Percentiles rank a stretch among this genome's conserved stretches.
These are phyloP conservation scores for Picocystis sp. DNA, from an alignment of 163 green algal genomes.

Conservation along the genomic window DNA sequence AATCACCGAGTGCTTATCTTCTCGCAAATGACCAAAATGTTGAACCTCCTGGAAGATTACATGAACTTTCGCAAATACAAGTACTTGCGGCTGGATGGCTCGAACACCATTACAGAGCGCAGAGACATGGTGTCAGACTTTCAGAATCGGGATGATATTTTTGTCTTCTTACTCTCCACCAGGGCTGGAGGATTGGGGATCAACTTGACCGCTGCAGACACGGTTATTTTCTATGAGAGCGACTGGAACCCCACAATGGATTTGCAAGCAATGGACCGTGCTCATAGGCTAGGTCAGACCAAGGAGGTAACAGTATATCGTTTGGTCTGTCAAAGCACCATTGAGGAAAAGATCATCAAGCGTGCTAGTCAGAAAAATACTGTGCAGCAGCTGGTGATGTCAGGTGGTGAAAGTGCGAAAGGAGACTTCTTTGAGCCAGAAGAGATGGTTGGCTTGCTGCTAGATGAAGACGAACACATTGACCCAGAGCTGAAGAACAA, in stretches of 20 bases:
- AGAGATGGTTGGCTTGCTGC: too few species aligned
- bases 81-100: conserved; percentile 24
- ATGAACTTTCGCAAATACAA: conserved; percentile 26
- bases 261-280: conserved; percentile 29
- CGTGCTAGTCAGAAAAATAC: conserved; percentile 26
- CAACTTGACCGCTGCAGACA: conserved; percentile 29
- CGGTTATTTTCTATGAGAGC: conserved; percentile 34
- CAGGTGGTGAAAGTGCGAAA: conserved; percentile 6
- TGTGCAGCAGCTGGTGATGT: conserved; percentile 30
- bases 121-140: conserved; percentile 27
- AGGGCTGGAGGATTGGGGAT: conserved; percentile 26
- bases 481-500: too few species aligned
- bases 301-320: conserved; percentile 26
- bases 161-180: conserved; percentile 27
- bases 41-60: conserved; percentile 27
- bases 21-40: conserved; percentile 33
- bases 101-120: conserved; percentile 21
- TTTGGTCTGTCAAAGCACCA: conserved; percentile 20
- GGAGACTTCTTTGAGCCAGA: too few species aligned
- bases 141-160: conserved; percentile 25
- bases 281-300: conserved; percentile 29
- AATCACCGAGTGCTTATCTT: conserved; percentile 26
- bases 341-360: conserved; percentile 31
- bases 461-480: too few species aligned
- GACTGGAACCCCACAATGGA: conserved; percentile 35